phyloP scores from a whole-genome alignment of 2,329 filamentous ascomycete genomes.

The Orbilia blumenaviensis region DNA sequence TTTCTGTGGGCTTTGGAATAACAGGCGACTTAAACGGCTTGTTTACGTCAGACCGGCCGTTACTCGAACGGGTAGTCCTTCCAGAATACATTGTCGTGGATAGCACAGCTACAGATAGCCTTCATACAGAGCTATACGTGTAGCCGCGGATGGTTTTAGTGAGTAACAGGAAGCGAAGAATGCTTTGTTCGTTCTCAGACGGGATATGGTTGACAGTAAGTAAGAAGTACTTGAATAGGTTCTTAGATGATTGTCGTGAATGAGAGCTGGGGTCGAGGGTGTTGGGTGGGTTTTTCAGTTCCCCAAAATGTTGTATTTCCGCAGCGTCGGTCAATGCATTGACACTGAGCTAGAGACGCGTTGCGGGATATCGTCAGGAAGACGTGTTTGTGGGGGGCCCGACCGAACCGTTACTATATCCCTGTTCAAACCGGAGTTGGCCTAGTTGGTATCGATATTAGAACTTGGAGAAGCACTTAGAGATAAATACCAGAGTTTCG shows the following conservation, averaged over 20 bases:
- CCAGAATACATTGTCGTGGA: constrained; percentile 8
- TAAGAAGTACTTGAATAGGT: background rate
- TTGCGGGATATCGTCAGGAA: background rate
- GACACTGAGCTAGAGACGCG: background rate
- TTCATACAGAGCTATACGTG: background rate
- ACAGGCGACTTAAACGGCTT: constrained; percentile 40
- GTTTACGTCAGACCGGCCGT: constrained; percentile 5
- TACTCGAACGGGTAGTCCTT: constrained; percentile 9
- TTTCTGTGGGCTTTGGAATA: background rate
- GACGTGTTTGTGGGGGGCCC: constrained; percentile 14
- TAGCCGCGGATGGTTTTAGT: background rate
- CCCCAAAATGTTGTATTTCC: no score
- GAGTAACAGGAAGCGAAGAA: background rate
- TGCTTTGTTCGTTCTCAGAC: no score
- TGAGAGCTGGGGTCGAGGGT: no score
- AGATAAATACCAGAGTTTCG: no score
- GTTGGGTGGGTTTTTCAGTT: background rate
- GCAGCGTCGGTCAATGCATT: background rate
- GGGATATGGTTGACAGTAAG: no score
- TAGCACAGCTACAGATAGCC: background rate
- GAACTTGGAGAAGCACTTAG: no score
- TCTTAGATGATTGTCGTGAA: no score
- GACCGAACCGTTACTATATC: background rate
- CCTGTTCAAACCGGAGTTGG: background rate
- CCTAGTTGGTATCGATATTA: background rate